A percentile compares a stretch with the other conserved stretches of the same genome.
These are phyloP conservation scores for Puccinia sorghi DNA, from an alignment of 1,284 basidiomycete genomes.

Conservation along the genomic window DNA sequence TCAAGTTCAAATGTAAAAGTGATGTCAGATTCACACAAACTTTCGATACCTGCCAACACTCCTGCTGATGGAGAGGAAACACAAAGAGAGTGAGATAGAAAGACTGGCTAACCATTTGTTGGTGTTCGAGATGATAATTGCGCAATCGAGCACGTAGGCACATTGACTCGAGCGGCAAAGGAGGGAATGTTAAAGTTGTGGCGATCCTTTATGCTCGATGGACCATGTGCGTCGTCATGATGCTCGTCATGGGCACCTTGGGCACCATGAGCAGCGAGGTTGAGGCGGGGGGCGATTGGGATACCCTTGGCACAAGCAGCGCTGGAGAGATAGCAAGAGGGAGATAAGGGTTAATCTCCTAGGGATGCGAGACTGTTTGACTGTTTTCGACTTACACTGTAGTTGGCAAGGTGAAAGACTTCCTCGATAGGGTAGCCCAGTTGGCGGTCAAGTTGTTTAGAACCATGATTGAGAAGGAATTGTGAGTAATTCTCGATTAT, in stretches of 20 bases:
- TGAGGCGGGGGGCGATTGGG: slow-evolving; percentile 60
- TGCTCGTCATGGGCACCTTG: slow-evolving; percentile 9
- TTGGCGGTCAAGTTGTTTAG: slow-evolving; percentile 8
- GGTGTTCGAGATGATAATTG: slow-evolving; percentile 36
- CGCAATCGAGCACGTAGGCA: background rate
- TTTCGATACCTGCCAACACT: background rate
- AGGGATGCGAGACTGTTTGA: slow-evolving; percentile 65
- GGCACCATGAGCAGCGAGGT: slow-evolving; percentile 13
- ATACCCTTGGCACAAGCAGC: slow-evolving; percentile 54
- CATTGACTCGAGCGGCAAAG: slow-evolving; percentile 18
- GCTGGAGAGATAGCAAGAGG: slow-evolving; percentile 51
- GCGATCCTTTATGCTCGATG: slow-evolving; percentile 20
- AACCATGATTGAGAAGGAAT: background rate
- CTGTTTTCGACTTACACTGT: slow-evolving; percentile 74
- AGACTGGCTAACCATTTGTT: slow-evolving; percentile 7
- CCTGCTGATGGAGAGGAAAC: background rate
- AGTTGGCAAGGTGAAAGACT: slow-evolving; percentile 74
- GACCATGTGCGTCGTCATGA: slow-evolving; percentile 23
- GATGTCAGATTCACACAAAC: background rate
- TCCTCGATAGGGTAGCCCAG: slow-evolving; percentile 56
- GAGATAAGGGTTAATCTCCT: slow-evolving; percentile 59
- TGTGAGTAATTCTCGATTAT: too few relatives aligned
- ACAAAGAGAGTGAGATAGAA: background rate
- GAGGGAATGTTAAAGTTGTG: slow-evolving; percentile 15
- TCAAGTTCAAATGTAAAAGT: slow-evolving; percentile 55